Evolutionary conservation across 2,329 filamentous ascomycete genomes (phyloP).

Genomic region (Teratosphaeria zuluensis): DNA sequence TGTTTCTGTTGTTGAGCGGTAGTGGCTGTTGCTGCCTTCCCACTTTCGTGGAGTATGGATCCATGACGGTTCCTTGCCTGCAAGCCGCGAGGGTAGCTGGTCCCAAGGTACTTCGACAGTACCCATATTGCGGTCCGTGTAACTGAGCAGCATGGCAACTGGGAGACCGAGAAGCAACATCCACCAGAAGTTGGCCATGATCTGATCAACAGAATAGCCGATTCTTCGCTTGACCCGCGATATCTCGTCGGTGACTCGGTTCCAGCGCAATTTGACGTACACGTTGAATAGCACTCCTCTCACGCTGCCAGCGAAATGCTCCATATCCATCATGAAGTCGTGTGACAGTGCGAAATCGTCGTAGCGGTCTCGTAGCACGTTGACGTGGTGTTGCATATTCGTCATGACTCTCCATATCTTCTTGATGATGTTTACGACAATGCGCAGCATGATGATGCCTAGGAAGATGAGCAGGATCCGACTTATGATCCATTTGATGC

Average conservation of each 20-base stretch:
- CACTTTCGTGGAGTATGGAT: neutral
- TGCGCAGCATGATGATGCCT: neutral
- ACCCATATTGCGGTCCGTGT: neutral
- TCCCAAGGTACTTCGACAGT: neutral
- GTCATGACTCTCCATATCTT: neutral
- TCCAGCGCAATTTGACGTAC: neutral
- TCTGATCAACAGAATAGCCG: neutral
- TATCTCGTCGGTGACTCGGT: neutral
- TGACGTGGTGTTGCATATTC: conserved; percentile 55
- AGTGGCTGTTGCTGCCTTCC: conserved; percentile 1
- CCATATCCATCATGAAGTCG: neutral
- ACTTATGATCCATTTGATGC: no score
- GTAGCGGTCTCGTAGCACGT: conserved; percentile 18
- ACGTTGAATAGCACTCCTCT: neutral
- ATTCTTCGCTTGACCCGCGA: neutral
- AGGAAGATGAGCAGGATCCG: neutral
- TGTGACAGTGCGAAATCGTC: neutral
- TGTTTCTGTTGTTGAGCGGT: neutral
- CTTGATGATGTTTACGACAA: neutral
- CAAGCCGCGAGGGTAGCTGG: neutral
- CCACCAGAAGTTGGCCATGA: neutral
- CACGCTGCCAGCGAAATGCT: neutral
- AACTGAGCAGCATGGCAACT: neutral
- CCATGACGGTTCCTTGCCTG: neutral
- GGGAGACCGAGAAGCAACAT: neutral